A percentile compares a stretch with the other conserved stretches of the same genome.
Evolutionary conservation across 768 basidiomycete genomes (phyloP).

Genomic region (Xerocomellus intermedius): DNA sequence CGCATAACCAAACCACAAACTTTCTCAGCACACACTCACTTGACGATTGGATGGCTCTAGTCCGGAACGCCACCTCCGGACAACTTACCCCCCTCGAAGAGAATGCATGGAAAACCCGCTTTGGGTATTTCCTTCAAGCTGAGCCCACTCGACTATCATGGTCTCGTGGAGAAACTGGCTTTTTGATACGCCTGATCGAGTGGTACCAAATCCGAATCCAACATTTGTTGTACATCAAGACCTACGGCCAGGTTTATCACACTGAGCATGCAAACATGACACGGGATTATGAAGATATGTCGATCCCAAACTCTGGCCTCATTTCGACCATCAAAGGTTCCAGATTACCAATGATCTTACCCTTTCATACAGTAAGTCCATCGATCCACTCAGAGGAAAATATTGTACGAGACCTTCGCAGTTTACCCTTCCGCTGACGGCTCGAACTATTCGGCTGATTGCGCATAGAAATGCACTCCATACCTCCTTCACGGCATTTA

Average conservation of each 20-base stretch:
- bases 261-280: conserved; percentile 13
- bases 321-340: conserved; percentile 28
- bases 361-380: conserved; percentile 46
- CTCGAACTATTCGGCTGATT: conserved; percentile 43
- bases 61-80: conserved; percentile 29
- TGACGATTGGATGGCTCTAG: conserved; percentile 38
- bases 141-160: conserved; percentile 16
- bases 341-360: conserved; percentile 42
- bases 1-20: conserved; percentile 32
- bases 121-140: conserved; percentile 31
- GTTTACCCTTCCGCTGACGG: conserved; percentile 46
- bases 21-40: conserved; percentile 27
- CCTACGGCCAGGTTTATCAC: conserved; percentile 31
- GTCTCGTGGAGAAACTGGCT: conserved; percentile 39
- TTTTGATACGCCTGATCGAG: conserved; percentile 45
- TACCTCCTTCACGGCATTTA: conserved; percentile 41
- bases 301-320: conserved; percentile 20
- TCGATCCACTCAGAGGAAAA: background rate
- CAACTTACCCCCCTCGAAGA: conserved; percentile 26
- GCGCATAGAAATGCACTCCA: conserved; percentile 48
- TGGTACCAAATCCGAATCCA: conserved; percentile 43
- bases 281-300: conserved; percentile 5
- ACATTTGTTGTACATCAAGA: conserved; percentile 40
- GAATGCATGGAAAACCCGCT: conserved; percentile 31
- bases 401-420: conserved; percentile 15